phyloP scores from a whole-genome alignment of 257 asterid species.

The Solanum commersonii region DNA sequence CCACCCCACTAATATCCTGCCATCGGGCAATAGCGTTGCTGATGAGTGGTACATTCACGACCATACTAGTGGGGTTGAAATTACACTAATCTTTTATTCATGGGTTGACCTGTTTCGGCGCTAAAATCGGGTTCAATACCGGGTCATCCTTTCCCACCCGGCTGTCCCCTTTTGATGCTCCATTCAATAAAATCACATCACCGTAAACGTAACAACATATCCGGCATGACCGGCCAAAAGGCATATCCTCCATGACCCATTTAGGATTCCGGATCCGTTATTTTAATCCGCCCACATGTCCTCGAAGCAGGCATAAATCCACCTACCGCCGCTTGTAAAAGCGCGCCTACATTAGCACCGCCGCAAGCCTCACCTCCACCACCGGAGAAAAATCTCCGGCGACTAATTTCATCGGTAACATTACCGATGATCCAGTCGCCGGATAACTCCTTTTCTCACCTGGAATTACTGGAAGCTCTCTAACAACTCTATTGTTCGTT shows the following conservation, averaged over 20 bases:
- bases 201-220: constrained; percentile 62
- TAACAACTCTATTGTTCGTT: constrained; percentile 22
- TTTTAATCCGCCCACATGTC: constrained; percentile 62
- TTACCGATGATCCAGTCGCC: constrained; percentile 69
- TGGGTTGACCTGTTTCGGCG: constrained; percentile 21
- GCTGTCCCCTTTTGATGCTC: constrained; percentile 66
- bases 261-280: constrained; percentile 47
- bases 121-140: constrained; percentile 47
- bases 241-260: constrained; percentile 76
- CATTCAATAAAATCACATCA: constrained; percentile 52
- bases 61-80: constrained; percentile 40
- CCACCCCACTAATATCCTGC: constrained; percentile 90
- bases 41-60: constrained; percentile 89
- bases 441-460: constrained; percentile 72
- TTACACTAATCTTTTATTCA: constrained; percentile 31
- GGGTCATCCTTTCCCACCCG: constrained; percentile 74
- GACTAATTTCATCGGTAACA: constrained; percentile 47
- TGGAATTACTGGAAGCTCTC: constrained; percentile 50
- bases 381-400: background rate
- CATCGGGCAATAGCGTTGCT: constrained; percentile 54
- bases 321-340: constrained; percentile 19
- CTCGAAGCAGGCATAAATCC: constrained; percentile 26
- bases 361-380: constrained; percentile 77
- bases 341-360: constrained; percentile 70
- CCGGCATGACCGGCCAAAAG: constrained; percentile 71